Evolutionary conservation across 129 eudicot genomes (phyloP), one percentile per base, ranked within the genome.

Genomic region (Ambrosia artemisiifolia): DNA sequence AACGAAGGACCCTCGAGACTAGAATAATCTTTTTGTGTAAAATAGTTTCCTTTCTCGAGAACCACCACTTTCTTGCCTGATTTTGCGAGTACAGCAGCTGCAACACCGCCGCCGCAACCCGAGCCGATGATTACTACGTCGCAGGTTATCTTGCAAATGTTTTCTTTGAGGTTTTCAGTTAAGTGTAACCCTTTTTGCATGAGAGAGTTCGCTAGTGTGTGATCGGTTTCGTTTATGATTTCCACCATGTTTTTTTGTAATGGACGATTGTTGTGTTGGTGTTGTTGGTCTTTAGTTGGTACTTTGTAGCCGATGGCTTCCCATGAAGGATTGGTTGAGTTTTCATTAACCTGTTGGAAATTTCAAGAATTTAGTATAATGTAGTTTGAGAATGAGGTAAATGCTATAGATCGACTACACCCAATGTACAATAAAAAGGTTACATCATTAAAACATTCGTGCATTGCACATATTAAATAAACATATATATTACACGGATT

Each of bases 51-150:
- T 74, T 93, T 93, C 59, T 93, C 98, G 18, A 93, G 87, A 61
- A 93, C 86, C 11, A 93, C 81, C 11, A 93, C 96, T 76, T 93
- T 93, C 36, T 83, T 79, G 67, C 96, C 98, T 0, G 96, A 81
- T 40, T 78, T 76, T 0, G 98, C 90, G 0, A 93, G 88, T 56
- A 87, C 69, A 1, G 92, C 86, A 0, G 98, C 98, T 18, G 98
- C 98, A 28, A 93, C 96, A 34, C 96, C 96, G 3, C 98, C 98
- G 4, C 98, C 96, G 56, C 87, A 85, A 55, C 98, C 98, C 0
- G 98, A 93, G 17, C 98, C 98, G 5, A 93, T 85, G 19, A 93
- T 84, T 18, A 93, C 98, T 36, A 78, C 95, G 54, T 93, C 98
- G 54, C 98, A 93, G 80, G 77, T 69, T 61, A 93, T 77, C 30